phyloP scores from a whole-genome alignment of 2,329 filamentous ascomycete species.

The Ophiognomonia clavigignenti-juglandacearum region DNA sequence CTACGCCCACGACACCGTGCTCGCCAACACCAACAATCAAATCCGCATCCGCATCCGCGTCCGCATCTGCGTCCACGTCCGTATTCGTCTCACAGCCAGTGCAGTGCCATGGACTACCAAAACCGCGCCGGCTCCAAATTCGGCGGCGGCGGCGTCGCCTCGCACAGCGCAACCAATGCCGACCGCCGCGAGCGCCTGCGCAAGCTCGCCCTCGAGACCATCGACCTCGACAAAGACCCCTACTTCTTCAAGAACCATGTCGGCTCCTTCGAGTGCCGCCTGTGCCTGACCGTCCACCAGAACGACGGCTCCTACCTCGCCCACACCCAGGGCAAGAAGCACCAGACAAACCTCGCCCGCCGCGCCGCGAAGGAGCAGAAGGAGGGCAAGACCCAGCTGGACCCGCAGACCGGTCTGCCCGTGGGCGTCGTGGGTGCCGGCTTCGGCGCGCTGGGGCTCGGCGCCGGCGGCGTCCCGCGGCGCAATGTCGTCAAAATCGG shows the following conservation, averaged over 20 bases:
- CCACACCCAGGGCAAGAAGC: constrained; percentile 96
- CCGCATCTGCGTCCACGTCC: no score
- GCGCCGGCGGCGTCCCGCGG: constrained; percentile 55
- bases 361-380: constrained; percentile 94
- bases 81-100: no score
- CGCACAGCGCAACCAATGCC: constrained; percentile 86
- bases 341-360: constrained; percentile 95
- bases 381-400: constrained; percentile 69
- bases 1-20: no score
- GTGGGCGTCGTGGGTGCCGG: constrained; percentile 71
- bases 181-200: constrained; percentile 95
- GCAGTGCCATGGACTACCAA: constrained; percentile 69
- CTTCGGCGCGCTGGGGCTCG: constrained; percentile 47
- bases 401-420: constrained; percentile 65
- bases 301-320: constrained; percentile 99
- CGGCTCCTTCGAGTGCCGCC: constrained; percentile 93
- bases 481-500: constrained; percentile 92
- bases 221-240: constrained; percentile 98
- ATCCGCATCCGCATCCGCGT: no score
- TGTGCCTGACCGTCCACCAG: constrained; percentile 96
- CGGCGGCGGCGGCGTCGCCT: constrained; percentile 94
- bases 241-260: constrained; percentile 99
- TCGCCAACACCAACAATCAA: no score
- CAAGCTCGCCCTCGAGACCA: constrained; percentile 96
- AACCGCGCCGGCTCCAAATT: constrained; percentile 97